Percentiles rank a stretch among this genome's conserved stretches.
phyloP scores from a whole-genome alignment of 768 basidiomycete genomes.

The Roridomyces roridus region DNA sequence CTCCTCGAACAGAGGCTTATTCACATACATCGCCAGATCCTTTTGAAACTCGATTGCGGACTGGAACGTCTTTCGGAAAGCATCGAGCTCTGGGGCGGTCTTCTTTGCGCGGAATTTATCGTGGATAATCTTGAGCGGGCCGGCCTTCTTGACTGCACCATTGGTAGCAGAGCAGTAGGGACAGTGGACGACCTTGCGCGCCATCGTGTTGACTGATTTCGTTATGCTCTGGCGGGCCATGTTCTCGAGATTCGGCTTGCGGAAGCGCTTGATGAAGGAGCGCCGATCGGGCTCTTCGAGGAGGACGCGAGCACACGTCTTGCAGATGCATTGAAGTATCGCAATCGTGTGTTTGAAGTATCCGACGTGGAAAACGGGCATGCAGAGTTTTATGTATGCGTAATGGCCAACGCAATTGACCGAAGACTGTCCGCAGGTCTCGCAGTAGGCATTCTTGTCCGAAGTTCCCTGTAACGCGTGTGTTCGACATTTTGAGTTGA shows the following conservation, averaged over 20 bases:
- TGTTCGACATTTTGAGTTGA: background rate
- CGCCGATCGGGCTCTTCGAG: conserved; percentile 89
- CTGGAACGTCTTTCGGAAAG: conserved; percentile 82
- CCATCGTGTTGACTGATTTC: conserved; percentile 85
- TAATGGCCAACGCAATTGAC: conserved; percentile 98
- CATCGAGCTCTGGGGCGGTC: conserved; percentile 86
- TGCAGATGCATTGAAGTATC: conserved; percentile 96
- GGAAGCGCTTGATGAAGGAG: conserved; percentile 86
- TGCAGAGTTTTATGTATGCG: conserved; percentile 95
- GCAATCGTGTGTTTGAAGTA: conserved; percentile 96
- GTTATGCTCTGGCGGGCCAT: conserved; percentile 82
- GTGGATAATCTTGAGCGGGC: conserved; percentile 94
- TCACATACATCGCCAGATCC: conserved; percentile 83
- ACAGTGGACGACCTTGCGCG: conserved; percentile 91
- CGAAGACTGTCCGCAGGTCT: conserved; percentile 91
- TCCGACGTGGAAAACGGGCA: conserved; percentile 98
- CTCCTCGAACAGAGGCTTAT: conserved; percentile 90
- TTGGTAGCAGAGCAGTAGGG: conserved; percentile 94
- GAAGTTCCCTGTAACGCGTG: conserved; percentile 77
- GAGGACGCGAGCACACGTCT: conserved; percentile 94
- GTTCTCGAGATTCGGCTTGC: conserved; percentile 89
- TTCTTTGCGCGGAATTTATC: conserved; percentile 98
- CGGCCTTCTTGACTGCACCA: conserved; percentile 95
- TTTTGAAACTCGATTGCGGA: conserved; percentile 86
- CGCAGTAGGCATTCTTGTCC: conserved; percentile 90